Evolutionary conservation across 164 flowering plant genomes (phyloP), one percentile per base, ranked within the genome.

Genomic region (Dillenia turbinata): DNA sequence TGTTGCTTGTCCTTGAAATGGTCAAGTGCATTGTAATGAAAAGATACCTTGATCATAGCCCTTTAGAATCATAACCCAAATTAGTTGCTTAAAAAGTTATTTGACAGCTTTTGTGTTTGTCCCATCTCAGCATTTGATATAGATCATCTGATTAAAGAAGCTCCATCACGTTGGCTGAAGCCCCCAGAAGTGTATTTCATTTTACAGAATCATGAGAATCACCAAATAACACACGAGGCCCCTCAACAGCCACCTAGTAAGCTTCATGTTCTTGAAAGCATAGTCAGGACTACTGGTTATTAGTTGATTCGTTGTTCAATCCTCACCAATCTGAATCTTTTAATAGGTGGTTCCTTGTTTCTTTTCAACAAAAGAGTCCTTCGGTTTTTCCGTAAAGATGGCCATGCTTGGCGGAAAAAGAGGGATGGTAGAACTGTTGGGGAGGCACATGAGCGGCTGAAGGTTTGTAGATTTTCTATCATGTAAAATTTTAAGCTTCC

Each of bases 391-490:
- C 90, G 99, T 9, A 85, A 61, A 77, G 99, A 95, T 77, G 97
- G 97, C 47, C 86, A 89, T 79, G 77, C 19, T 64, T 95, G 99
- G 99, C 82, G 97, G 26, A 91, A 85, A 59, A 94, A 92, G 76
- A 94, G 65, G 78, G 96, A 89, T 71, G 96, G 94, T 10, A 83
- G 80, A 63, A 85, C 93, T 55, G 89, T 94, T 66, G 96, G 89
- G 52, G 99, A 94, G 80, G 97, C 96, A 51, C 99, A 95, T 71
- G 99, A 91, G 61, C 77, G 96, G 44, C 89, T 95, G 8, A 95
- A 95, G 97, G 99, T 88, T 62, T 62, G 76, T 61, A 16, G 7
- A 47, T 33, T 33, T 6, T 33, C 40, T 33, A 33, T 33, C 0
- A 5, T 33, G 40, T 33, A 33, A 33, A 5, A 6, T 33, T 0